Evolutionary conservation across 225 moss, liverwort and hornwort genomes (phyloP), one percentile per base, ranked within the genome.

Genomic region (Climacium dendroides): DNA sequence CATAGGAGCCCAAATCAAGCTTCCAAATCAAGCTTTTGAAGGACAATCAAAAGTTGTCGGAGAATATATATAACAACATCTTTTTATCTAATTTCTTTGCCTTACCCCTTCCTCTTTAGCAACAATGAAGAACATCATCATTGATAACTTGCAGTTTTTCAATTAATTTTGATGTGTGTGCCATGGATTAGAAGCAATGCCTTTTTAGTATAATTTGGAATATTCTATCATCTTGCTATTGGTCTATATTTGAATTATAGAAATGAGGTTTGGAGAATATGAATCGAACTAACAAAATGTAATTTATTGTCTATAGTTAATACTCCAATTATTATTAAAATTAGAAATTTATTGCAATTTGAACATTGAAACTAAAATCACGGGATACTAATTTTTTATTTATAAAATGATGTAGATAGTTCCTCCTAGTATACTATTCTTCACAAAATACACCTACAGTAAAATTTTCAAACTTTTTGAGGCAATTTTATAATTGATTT

Each of bases 1-100:
- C 0, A 0, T 71, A 26, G 15, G 39, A 9, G 5, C 1, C 7
- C 10, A 32, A 6, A 48, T 11, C 0, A 4, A 2, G 3, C 4
- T 76, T 76, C 14, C 10, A 32, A 6, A 48, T 11, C 0, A 4
- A 2, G 3, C 4, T 76, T 76, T 16, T 15, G 1, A 77, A 54
- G 25, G 11, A 54, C 15, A n/a, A 54, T 5, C 0, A 2, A 0
- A 24, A 76, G 6, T 35, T 76, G 24, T 76, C n/a, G 24, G 3
- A 54, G 0, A 1, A 25, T 77, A 8, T n/a, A 9, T 23, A 32
- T n/a, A 48, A 19, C 4, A 48, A 30, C 1, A 25, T 15, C 0
- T 23, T 25, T 54, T 77, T 20, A 76, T 24, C 1, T 1, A n/a
- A 0, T n/a, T 76, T 15, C 1, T 54, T 14, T 24, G 0, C 4